Percentiles rank a stretch among this genome's conserved stretches.
Conservation (phyloP, 345 rosid species). For the Bruguiera parviflora region DNA sequence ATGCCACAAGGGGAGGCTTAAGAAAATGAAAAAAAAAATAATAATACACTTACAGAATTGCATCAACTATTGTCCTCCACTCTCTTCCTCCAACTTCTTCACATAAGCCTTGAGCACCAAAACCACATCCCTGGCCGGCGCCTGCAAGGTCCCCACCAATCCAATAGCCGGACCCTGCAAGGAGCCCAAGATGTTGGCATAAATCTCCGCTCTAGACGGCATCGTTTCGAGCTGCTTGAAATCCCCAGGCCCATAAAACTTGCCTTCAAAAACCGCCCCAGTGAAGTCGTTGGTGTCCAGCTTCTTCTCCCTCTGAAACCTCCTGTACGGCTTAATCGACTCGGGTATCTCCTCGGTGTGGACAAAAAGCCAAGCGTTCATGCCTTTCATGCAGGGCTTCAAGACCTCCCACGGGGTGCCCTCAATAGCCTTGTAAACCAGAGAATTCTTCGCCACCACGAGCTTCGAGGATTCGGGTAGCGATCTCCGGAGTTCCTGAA, state of each 20-base stretch:
- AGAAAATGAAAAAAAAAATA: background rate
- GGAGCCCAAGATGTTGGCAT: conserved; percentile 78
- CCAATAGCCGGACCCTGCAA: conserved; percentile 77
- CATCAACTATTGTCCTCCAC: conserved; percentile 38
- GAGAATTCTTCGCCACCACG: conserved; percentile 78
- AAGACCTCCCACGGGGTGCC: conserved; percentile 82
- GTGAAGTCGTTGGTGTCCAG: conserved; percentile 69
- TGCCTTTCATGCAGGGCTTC: conserved; percentile 92
- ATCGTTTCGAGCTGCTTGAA: conserved; percentile 66
- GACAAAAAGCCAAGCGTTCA: conserved; percentile 94
- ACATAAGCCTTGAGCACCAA: conserved; percentile 81
- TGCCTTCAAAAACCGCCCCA: conserved; percentile 92
- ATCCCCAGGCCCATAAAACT: conserved; percentile 75
- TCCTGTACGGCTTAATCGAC: conserved; percentile 75
- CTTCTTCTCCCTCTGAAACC: conserved; percentile 70
- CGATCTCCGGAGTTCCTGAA: conserved; percentile 67
- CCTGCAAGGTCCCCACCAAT: conserved; percentile 80
- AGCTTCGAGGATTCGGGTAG: conserved; percentile 72
- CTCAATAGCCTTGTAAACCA: conserved; percentile 82
- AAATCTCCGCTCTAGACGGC: conserved; percentile 84
- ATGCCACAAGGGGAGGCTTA: background rate
- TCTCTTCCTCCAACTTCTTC: conserved; percentile 85
- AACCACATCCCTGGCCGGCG: conserved; percentile 75
- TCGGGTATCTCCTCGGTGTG: conserved; percentile 86
- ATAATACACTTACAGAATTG: background rate